Base-by-base conservation (phyloP, 257 asterid genomes). In the Datura wrightii region DNA sequence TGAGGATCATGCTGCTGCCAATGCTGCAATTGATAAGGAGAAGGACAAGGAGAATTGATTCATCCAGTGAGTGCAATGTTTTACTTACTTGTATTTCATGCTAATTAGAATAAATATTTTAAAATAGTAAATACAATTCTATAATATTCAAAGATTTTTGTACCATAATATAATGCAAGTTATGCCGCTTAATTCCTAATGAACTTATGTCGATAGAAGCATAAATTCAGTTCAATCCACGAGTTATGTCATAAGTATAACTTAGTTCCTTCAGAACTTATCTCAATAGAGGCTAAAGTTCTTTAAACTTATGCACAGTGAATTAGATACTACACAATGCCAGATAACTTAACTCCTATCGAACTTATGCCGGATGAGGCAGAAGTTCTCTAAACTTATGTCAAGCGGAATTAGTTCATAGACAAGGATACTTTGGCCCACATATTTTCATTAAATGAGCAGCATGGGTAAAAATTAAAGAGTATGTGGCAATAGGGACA, bases 1-100 rank as follows among this genome's bases (percentile, higher is more conserved):
- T 86, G 99, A 94, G 87, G 98, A 94, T 91, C 83, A 92, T 84
- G 89, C 83, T 83, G 83, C 96, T 84, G 99, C 99, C 10, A 87
- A 90, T 85, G 92, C 92, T 72, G 97, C 97, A 37, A 90, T 89
- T 34, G 93, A 87, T 85, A 48, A 59, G 48, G 92, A 88, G 50
- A 85, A 84, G 48, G 92, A 88, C 46, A 85, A 84, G 56, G 84
- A 86, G 31, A 87, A 65, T 62, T 83, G 60, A 74, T 48, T 24
- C 10, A 19, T 52, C 80, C 3, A 37, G 54, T 71, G 54, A 19
- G 54, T 44, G 79, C 79, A 18, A 11, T 71, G 56, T 4, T 71
- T 42, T 2, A 70, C 63, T 42, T 2, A 70, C 63, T 16, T 56
- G 63, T 7, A 56, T 56, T 18, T 56, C 31, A 18, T 18, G 63